Base-by-base conservation (phyloP, 106 monocot genomes). In the Iris macrosiphon region DNA sequence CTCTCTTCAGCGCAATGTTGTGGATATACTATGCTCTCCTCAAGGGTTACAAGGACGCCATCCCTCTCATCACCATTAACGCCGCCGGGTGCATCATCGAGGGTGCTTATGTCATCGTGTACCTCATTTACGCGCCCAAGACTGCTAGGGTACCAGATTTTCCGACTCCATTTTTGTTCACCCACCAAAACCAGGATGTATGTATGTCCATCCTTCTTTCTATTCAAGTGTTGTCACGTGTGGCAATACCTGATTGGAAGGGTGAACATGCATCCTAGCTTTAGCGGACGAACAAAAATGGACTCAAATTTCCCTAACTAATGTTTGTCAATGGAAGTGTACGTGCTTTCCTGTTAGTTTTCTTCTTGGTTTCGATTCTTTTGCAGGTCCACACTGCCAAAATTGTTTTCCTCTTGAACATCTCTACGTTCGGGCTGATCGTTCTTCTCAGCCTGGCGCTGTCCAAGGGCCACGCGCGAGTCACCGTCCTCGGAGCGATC, bases 1-100 rank as follows among this genome's bases (percentile, higher is more conserved):
- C 73, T 6, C 45, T 79, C 16, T 60, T 79, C 44, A 79, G 79
- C 28, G 73, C 73, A 22, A 54, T 55, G 55, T 44, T 74, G 12
- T 79, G 79, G 79, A 8, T 74, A 2, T 79, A 73, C 53, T 79
- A 79, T 40, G 73, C 73, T 13, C 19, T 73, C 7, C 47, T 79
- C 45, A 67, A 57, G 57, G n/a, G n/a, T n/a, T n/a, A 35, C 34
- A 53, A 61, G 37, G 41, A 16, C 5, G 56, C 73, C 14, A 16
- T 55, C 16, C 37, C 73, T 11, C 60, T 83, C 25, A 50, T 77
- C 41, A 70, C 77, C 65, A 83, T 83, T 38, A 78, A 83, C 41
- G 8, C 28, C n/a, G 5, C 31, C 2, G 55, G 60, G 0, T 61
- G 66, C 60, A 1, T 74, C 45, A 59, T 78, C 8, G 69, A 83